Evolutionary conservation across 352 stramenopile genomes (phyloP), one percentile per base, ranked within the genome.

Genomic region (Thraustotheca clavata): DNA sequence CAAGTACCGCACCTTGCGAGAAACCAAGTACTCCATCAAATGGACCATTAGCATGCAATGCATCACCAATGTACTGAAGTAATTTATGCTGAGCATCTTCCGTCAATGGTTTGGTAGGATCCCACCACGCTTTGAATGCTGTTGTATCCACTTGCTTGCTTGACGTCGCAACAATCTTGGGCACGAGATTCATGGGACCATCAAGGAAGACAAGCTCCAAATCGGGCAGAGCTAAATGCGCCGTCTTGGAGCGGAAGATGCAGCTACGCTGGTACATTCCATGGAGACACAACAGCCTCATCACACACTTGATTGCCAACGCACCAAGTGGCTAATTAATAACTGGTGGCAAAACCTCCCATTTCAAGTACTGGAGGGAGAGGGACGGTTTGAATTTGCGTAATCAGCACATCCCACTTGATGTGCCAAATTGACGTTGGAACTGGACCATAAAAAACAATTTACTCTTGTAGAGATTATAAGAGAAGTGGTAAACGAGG

Each of bases 191-290:
- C 70, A 90, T 87, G 5, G 83, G 83, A 0, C 76, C 83, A 46
- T 93, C 72, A 52, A 91, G 35, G 65, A 81, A 93, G 38, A 90
- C 73, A 46, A 83, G 87, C 62, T 93, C 80, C 47, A 82, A 68
- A 26, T 69, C 40, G 11, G 73, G 62, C 32, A 74, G 60, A 55
- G 70, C 69, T 3, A 65, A 47, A 31, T 81, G 80, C 55, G 77
- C 76, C 22, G 75, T 93, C 76, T 93, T 93, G 68, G 61, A 62
- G 41, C 69, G 59, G 27, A 93, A 90, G 8, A 80, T 79, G 31
- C 71, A 67, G 52, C 72, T 77, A 50, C 90, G 85, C 71, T 93
- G 83, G 71, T 91, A 93, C 81, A 93, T 93, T 50, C 83, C 83
- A 55, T 93, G 83, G 29, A 93, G 77, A 70, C 83, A 93, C 47